Evolutionary conservation across 2,329 filamentous ascomycete genomes (phyloP).

Genomic region (Phialocephala subalpina): DNA sequence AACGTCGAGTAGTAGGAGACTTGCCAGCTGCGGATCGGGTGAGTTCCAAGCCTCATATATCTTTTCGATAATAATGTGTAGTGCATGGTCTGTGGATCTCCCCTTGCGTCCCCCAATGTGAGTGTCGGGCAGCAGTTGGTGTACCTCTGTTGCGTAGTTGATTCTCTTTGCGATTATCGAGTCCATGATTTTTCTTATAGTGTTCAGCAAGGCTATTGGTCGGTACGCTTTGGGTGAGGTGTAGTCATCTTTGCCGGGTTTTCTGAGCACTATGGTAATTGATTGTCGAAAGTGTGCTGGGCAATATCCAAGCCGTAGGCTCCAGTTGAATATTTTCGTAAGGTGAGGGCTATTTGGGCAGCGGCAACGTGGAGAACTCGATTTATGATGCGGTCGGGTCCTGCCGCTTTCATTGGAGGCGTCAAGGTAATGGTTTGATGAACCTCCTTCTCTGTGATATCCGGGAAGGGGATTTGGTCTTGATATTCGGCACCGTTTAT

Average conservation of each 20-base stretch:
- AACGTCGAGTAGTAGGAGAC: slow-evolving; percentile 44
- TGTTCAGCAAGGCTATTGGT: slow-evolving; percentile 27
- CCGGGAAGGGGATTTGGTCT: slow-evolving; percentile 17
- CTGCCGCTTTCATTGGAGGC: slow-evolving; percentile 30
- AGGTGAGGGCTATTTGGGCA: slow-evolving; percentile 25
- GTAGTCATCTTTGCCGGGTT: slow-evolving; percentile 29
- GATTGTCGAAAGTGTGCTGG: slow-evolving; percentile 25
- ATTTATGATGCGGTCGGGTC: slow-evolving; percentile 32
- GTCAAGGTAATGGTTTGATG: slow-evolving; percentile 20
- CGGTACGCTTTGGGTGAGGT: slow-evolving; percentile 18
- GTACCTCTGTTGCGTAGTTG: slow-evolving; percentile 16
- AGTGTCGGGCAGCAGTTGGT: slow-evolving; percentile 32
- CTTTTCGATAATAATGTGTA: slow-evolving; percentile 41
- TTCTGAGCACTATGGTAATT: slow-evolving; percentile 27
- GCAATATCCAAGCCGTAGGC: slow-evolving; percentile 28
- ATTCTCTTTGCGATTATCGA: slow-evolving; percentile 19
- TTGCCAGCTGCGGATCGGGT: slow-evolving; percentile 35
- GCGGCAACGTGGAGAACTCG: slow-evolving; percentile 20
- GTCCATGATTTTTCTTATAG: slow-evolving; percentile 25
- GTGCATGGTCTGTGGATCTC: slow-evolving; percentile 39
- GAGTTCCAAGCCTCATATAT: slow-evolving; percentile 39
- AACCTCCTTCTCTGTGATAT: slow-evolving; percentile 31
- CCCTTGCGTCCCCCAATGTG: slow-evolving; percentile 42
- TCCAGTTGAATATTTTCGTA: slow-evolving; percentile 28
- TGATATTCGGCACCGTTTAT: slow-evolving; percentile 22